Evolutionary conservation across 208 protist species (phyloP).

Genomic region (Acanthamoeba culbertsoni): DNA sequence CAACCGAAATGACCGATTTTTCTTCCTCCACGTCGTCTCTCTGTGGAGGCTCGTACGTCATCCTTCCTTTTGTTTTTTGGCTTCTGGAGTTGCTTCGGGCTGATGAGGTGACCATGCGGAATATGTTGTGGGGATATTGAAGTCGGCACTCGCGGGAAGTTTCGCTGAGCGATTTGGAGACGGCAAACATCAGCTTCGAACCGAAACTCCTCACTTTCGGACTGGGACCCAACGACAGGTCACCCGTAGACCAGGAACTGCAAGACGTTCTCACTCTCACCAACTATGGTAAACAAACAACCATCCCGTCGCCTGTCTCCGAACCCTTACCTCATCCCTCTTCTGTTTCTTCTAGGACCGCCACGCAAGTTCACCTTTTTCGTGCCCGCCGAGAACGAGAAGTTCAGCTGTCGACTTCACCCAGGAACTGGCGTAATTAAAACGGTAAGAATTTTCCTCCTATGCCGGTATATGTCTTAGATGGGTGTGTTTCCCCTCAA

Average conservation of each 20-base stretch:
- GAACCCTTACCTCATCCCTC: neutral
- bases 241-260: neutral
- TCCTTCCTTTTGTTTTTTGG: neutral
- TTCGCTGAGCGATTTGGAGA: constrained; percentile 4
- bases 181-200: neutral
- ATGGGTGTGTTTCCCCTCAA: too few species aligned
- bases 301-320: neutral
- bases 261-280: neutral
- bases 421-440: neutral
- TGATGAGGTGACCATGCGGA: neutral
- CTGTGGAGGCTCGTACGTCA: neutral
- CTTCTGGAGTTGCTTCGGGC: neutral
- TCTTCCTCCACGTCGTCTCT: neutral
- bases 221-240: neutral
- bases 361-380: constrained; percentile 53
- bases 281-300: neutral
- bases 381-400: constrained; percentile 21
- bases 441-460: neutral
- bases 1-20: neutral
- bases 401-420: constrained; percentile 16
- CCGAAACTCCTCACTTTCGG: constrained; percentile 32
- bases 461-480: neutral
- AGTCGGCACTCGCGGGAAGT: neutral
- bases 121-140: neutral
- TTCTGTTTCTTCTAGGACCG: neutral